A percentile compares a stretch with the other conserved stretches of the same genome.
These are phyloP conservation scores for Nannochloropsis oceanica DNA, from an alignment of 108 stramenopile genomes.

Conservation along the genomic window DNA sequence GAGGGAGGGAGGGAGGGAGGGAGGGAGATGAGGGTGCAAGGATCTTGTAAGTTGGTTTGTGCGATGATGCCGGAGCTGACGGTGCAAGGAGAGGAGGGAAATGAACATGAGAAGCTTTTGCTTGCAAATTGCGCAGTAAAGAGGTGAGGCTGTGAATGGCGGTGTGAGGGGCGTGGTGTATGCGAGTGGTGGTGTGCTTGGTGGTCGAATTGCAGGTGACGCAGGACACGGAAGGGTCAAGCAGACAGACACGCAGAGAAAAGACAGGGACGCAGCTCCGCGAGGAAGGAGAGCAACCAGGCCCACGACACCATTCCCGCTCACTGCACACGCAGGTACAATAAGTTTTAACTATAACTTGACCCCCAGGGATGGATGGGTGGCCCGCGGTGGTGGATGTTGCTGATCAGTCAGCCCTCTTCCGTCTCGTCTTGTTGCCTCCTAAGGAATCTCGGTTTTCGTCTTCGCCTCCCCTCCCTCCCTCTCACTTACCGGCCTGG, in stretches of 20 bases:
- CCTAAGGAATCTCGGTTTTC: not conserved
- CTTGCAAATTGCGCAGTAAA: not conserved
- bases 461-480: not conserved
- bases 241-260: not conserved
- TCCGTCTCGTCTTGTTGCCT: not conserved
- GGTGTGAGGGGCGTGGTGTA: not conserved
- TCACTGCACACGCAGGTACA: not conserved
- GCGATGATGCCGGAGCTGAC: not conserved
- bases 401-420: not conserved
- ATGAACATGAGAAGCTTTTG: not conserved
- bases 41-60: not conserved
- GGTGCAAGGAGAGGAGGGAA: not conserved
- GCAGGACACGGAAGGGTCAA: not conserved
- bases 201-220: too few relatives aligned
- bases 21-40: not conserved
- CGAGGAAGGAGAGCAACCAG: not conserved
- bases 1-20: not conserved
- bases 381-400: not conserved
- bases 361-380: not conserved
- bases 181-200: not conserved
- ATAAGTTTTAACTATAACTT: too few relatives aligned
- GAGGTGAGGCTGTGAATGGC: not conserved
- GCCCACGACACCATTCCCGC: not conserved
- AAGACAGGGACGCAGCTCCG: not conserved
- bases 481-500: constrained; percentile 55